Evolutionary conservation across 1,284 basidiomycete genomes (phyloP).

Genomic region (Cryptococcus sp.): DNA sequence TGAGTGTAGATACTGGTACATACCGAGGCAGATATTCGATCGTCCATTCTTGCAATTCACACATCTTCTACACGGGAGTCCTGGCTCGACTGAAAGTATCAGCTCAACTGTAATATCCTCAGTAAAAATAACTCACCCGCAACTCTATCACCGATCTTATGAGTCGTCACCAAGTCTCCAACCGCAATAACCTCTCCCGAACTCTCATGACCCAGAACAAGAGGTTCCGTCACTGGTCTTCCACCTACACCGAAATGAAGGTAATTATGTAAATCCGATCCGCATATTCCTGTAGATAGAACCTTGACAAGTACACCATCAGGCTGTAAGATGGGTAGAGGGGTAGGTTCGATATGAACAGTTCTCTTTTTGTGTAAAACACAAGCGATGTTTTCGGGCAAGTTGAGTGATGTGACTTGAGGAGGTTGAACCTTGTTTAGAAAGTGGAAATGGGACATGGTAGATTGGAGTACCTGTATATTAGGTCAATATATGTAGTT

Average conservation of each 20-base stretch:
- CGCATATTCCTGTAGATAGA: constrained; percentile 42
- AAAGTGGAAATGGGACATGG: constrained; percentile 37
- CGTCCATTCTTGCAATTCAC: constrained; percentile 59
- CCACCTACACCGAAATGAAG: constrained; percentile 41
- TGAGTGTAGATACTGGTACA: neutral
- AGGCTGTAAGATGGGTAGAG: constrained; percentile 39
- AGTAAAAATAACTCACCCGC: constrained; percentile 36
- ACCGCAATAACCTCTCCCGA: constrained; percentile 45
- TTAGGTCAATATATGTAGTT: neutral
- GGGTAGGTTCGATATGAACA: constrained; percentile 29
- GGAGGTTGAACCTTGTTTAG: constrained; percentile 33
- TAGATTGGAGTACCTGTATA: neutral
- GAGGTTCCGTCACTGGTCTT: constrained; percentile 40
- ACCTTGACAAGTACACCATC: constrained; percentile 44
- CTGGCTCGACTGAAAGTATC: constrained; percentile 53
- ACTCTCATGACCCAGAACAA: constrained; percentile 47
- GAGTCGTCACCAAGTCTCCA: constrained; percentile 39
- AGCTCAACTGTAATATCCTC: neutral
- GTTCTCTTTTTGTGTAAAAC: constrained; percentile 36
- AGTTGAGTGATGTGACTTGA: constrained; percentile 29
- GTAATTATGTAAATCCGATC: constrained; percentile 42
- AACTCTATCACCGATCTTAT: constrained; percentile 51
- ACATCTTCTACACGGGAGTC: constrained; percentile 50
- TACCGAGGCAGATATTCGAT: constrained; percentile 56
- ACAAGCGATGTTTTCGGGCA: constrained; percentile 33